Evolutionary conservation across 2,329 filamentous ascomycete genomes (phyloP).

Genomic region (Clarireedia sp.): DNA sequence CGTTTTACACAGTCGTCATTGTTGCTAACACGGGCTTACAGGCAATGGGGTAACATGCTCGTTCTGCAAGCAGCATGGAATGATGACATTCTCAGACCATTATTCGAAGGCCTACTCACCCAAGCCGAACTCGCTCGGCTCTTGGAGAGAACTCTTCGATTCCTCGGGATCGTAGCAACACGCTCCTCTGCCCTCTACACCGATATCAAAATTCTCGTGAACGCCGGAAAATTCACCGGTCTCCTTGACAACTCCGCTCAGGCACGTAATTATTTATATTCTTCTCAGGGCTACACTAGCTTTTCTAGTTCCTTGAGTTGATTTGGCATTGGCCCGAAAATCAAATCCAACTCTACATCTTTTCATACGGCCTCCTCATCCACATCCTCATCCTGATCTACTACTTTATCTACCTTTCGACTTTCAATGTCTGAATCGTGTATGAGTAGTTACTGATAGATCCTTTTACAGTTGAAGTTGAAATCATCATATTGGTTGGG

Average conservation of each 20-base stretch:
- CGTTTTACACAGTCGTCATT: neutral
- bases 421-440: neutral
- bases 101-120: constrained; percentile 51
- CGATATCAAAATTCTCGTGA: constrained; percentile 66
- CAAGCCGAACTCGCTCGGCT: constrained; percentile 48
- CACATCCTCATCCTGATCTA: neutral
- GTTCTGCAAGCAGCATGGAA: constrained; percentile 77
- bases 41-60: constrained; percentile 94
- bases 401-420: neutral
- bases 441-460: neutral
- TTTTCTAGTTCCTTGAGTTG: constrained; percentile 2
- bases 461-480: neutral
- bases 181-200: constrained; percentile 67
- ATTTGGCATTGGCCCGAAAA: neutral
- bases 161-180: constrained; percentile 61
- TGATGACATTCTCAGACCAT: constrained; percentile 51
- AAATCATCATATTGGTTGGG: neutral
- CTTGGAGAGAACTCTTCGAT: constrained; percentile 65
- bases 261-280: constrained; percentile 7
- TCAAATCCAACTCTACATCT: neutral
- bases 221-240: constrained; percentile 17
- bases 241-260: constrained; percentile 10
- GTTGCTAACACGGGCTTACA: constrained; percentile 33
- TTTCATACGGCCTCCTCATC: neutral
- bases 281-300: constrained; percentile 1